Evolutionary conservation across 1,284 basidiomycete genomes (phyloP), one percentile per base, ranked within the genome.

Genomic region (Ustilago trichophora): DNA sequence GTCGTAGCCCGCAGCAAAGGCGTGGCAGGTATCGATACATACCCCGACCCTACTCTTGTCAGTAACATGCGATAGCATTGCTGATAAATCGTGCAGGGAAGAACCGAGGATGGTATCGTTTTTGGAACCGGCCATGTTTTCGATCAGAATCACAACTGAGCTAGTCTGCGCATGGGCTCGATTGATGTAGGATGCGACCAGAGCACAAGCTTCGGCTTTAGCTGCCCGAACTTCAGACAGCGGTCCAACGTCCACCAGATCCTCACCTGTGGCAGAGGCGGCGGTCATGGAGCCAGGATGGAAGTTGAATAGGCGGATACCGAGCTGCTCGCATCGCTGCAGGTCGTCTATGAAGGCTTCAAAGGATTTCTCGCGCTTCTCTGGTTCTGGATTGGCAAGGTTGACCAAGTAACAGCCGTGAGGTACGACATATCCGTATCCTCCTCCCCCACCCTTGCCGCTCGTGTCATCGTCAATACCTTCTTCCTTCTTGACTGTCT

Each of bases 381-480:
- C 84, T 15, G 89, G 90, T 60, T 92, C 90, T 0, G 90, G 89
- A 73, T 93, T 92, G 6, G 88, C 91, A 0, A 93, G 84, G 76
- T 93, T 93, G 56, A 93, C 87, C 25, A 94, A 85, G 76, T 93
- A 94, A 76, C 87, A 91, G 16, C 91, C 91, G 67, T 93, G 91
- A 0, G 91, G 91, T 5, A 93, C 83, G 3, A 92, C 85, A n/a
- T n/a, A n/a, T n/a, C n/a, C n/a, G 58, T 88, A 83, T 22, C 53
- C n/a, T n/a, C n/a, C n/a, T n/a, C n/a, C n/a, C n/a, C n/a, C n/a
- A n/a, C n/a, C n/a, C n/a, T n/a, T n/a, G n/a, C n/a, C n/a, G n/a
- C n/a, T n/a, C n/a, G n/a, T n/a, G n/a, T n/a, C n/a, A n/a, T n/a
- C 59, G 37, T 50, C 19, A 15, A 38, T 40, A 3, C 31, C 31